Evolutionary conservation across 306 rosid genomes (phyloP), one percentile per base, ranked within the genome.

Genomic region (Rubus idaeus): DNA sequence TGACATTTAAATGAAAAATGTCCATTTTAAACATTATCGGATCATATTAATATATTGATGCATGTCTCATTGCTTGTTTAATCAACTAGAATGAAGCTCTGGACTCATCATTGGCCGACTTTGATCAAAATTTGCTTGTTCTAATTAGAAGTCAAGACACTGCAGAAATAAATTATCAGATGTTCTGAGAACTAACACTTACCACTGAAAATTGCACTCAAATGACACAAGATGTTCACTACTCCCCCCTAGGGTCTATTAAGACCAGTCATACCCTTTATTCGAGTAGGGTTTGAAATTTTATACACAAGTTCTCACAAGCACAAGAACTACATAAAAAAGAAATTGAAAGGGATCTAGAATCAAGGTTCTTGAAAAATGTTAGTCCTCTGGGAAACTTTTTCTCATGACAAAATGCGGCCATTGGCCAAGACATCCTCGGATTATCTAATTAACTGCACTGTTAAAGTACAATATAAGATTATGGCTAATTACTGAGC

Each of bases 321-420:
- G 20, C 16, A n/a, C 41, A 57, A 44, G 7, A 67, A 8, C 46
- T 16, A 18, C 21, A 56, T 20, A 5, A 39, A 21, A 18, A 12
- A 42, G 5, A 23, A 41, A 23, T 8, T 39, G 11, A 20, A 9
- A 39, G 5, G 13, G 69, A 44, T 64, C 17, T 35, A 14, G 20
- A 73, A 53, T 56, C 47, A 13, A 39, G 44, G 21, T 65, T 40
- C 23, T 44, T 0, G 8, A 2, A 42, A 73, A 18, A 61, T 40
- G 41, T 39, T 37, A n/a, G n/a, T 11, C 52, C 58, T 51, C 55
- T 0, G 26, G 70, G 8, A 57, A 76, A 76, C 11, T n/a, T 39
- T 26, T 37, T 60, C 78, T 74, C 47, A 17, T 45, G 58, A 49
- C 70, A 74, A 74, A 74, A 74, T 8, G 57, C 26, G 45, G 56